Evolutionary conservation across 2,329 filamentous ascomycete species (phyloP).

Genomic region (Coniochaeta sp.): DNA sequence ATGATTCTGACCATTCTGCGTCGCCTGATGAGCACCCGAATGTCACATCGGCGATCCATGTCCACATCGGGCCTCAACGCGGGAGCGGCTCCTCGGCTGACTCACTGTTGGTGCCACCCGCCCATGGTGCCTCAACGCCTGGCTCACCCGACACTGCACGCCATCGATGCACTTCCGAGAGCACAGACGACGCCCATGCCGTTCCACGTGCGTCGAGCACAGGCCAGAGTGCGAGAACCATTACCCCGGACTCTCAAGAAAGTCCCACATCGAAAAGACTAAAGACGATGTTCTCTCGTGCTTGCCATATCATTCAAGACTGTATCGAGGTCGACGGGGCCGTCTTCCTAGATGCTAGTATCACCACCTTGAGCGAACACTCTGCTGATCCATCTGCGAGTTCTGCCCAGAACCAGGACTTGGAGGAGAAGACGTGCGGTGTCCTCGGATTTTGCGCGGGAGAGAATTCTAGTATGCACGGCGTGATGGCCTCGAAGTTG

Average conservation of each 20-base stretch:
- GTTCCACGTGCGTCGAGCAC: background rate
- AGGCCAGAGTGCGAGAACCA: background rate
- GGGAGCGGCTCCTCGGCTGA: background rate
- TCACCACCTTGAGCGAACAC: background rate
- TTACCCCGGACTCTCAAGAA: background rate
- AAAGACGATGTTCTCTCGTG: background rate
- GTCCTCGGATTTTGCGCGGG: constrained; percentile 29
- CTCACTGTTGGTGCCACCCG: background rate
- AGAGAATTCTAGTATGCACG: constrained; percentile 21
- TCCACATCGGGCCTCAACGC: background rate
- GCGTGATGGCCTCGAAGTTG: constrained; percentile 6
- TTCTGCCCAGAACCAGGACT: background rate
- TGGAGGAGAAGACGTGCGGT: background rate
- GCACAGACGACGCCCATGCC: background rate
- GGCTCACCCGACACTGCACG: background rate
- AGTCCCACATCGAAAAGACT: background rate
- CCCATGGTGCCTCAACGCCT: background rate
- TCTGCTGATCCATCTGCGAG: constrained; percentile 12
- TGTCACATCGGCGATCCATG: background rate
- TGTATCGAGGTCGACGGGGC: constrained; percentile 31
- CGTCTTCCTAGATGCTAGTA: constrained; percentile 21
- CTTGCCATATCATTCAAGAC: constrained; percentile 24
- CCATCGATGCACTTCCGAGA: background rate
- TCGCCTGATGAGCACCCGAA: background rate
- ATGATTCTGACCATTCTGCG: background rate